Base-by-base conservation (phyloP, 1,284 basidiomycete species). In the Cryptococcus sp. region DNA sequence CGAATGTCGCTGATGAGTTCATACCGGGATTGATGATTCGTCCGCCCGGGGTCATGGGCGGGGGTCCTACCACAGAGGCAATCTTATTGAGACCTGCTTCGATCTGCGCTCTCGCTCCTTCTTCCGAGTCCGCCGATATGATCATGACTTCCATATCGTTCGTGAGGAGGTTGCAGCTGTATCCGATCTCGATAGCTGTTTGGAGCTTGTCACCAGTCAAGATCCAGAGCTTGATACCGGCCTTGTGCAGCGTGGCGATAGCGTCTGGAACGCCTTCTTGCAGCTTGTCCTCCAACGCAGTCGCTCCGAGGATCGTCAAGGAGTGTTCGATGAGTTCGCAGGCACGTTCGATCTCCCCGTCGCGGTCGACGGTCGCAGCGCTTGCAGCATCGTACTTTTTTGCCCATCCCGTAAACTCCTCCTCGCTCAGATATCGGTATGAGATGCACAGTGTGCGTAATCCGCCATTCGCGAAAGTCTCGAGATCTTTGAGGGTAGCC, bases 231-330 rank as follows among this genome's bases (percentile, higher is more conserved):
- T 97, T 98, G 82, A 99, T 97, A 8, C 94, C 94, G 0, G 94
- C 95, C 45, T 85, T 82, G 73, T 97, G 94, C 19, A 99, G 82
- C 59, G 84, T 89, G 68, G 93, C 92, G 67, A 99, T 98, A 0
- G 95, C 89, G 61, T 96, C 93, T 0, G 95, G 95, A 1, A 99
- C 94, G 27, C 95, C 94, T 69, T 90, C 92, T 77, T 99, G 95
- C 62, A 98, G 80, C 82, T 97, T 97, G 78, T 98, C 95, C 78
- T 99, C 94, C 53, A 99, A 79, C 3, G 94, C 94, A 0, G 95
- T 98, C 3, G 94, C 95, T 1, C 95, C 94, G 3, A 99, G 82
- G 54, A 99, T 88, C 17, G 81, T 78, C 50, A 99, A 80, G 39
- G 86, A 86, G 71, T 89, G 86, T 74, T 99, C 94, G 66, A 98